Percentiles rank a stretch among this genome's conserved stretches.
Evolutionary conservation across 768 basidiomycete species (phyloP).

Genomic region (Phanerodontia chrysosporium): DNA sequence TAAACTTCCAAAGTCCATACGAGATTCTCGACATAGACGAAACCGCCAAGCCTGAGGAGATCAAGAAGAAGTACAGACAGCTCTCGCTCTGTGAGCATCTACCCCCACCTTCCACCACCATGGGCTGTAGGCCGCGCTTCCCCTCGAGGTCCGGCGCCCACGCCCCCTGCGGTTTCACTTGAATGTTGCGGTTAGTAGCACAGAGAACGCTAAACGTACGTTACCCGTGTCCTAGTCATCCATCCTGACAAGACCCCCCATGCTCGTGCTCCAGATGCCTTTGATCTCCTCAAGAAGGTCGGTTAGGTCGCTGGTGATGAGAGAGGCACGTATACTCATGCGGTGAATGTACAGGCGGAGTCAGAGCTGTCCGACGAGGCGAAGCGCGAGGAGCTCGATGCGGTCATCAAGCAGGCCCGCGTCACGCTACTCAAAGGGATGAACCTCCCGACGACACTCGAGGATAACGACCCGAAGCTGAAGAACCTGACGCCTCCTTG

Average conservation of each 20-base stretch:
- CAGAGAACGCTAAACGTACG: constrained; percentile 30
- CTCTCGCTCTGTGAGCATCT: constrained; percentile 70
- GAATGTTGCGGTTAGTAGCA: constrained; percentile 1
- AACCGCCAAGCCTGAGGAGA: constrained; percentile 66
- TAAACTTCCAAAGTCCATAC: constrained; percentile 65
- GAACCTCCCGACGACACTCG: constrained; percentile 54
- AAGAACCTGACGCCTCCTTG: constrained; percentile 55
- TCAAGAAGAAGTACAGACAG: constrained; percentile 87
- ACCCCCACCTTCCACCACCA: not conserved
- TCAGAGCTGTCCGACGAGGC: constrained; percentile 74
- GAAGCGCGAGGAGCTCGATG: constrained; percentile 79
- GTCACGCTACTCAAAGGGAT: constrained; percentile 58
- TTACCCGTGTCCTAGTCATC: constrained; percentile 64
- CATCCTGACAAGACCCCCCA: constrained; percentile 98
- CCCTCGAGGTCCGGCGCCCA: constrained; percentile 13
- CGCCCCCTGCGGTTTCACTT: not conserved
- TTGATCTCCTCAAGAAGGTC: constrained; percentile 92
- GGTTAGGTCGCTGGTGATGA: constrained; percentile 2
- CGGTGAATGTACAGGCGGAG: constrained; percentile 56
- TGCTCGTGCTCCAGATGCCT: constrained; percentile 84
- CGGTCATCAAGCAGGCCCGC: constrained; percentile 73
- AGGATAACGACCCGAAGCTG: constrained; percentile 56
- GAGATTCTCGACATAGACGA: constrained; percentile 84
- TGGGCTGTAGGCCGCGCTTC: constrained; percentile 1
- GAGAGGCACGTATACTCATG: not conserved